Evolutionary conservation across 192 early-diverging fungal genomes (phyloP), one percentile per base, ranked within the genome.

Genomic region (Pilaira anomala): DNA sequence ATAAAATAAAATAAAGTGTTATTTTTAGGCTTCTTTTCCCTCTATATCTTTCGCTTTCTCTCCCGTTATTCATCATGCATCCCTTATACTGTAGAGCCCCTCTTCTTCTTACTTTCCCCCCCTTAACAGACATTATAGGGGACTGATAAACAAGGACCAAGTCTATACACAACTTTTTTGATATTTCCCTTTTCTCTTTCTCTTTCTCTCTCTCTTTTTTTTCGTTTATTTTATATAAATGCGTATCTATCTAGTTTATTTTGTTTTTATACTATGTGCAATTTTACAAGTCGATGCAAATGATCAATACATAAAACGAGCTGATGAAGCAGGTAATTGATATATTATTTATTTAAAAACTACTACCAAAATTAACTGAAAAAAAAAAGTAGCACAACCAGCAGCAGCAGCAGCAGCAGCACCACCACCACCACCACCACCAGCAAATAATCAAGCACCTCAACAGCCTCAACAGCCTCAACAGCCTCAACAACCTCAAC

Each of bases 291-390:
- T 18, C 0, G 2, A 36, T 36, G 33, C 33, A 36, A 36, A 36
- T 36, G 33, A 36, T 4, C 33, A 36, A 36, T 36, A 36, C 11
- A 46, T 46, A 46, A 46, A 46, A 19, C 44, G 44, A 40, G 55
- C 55, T 24, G 55, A 58, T 13, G 55, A 58, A 39, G 21, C 39
- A 58, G 55, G 55, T 58, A 58, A 41, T 16, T 3, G 3, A 19
- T 22, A 57, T 2, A 46, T 46, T 46, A 16, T 13, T 9, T 30
- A 33, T 16, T n/a, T 18, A 54, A 9, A 53, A 30, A 7, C 7
- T 30, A 46, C 3, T 46, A 19, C 18, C 45, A 46, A 46, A 16
- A 16, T 16, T 19, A 14, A 36, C n/a, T n/a, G n/a, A n/a, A n/a
- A n/a, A n/a, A n/a, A n/a, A n/a, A n/a, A n/a, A n/a, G n/a, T n/a